Conservation (phyloP, 2,329 filamentous ascomycete genomes). For the Claviceps digitariae region DNA sequence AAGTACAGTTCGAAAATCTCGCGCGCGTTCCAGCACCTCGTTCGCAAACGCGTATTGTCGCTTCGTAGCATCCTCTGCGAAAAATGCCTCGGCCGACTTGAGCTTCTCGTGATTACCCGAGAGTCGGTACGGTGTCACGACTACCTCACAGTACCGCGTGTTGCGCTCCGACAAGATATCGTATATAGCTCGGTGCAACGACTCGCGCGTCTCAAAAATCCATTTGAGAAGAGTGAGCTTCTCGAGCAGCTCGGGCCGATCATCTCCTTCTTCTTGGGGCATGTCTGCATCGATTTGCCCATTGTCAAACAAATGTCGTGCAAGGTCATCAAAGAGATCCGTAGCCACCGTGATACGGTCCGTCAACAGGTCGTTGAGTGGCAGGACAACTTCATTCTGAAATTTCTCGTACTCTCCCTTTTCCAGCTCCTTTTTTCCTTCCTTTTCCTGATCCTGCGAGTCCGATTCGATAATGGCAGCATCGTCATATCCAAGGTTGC, state of each 20-base stretch:
- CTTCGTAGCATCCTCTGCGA: constrained; percentile 61
- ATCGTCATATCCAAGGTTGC: constrained; percentile 69
- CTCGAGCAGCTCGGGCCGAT: constrained; percentile 84
- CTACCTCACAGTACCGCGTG: constrained; percentile 71
- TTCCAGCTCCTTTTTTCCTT: constrained; percentile 55
- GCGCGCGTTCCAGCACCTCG: constrained; percentile 58
- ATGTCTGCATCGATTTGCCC: constrained; percentile 54
- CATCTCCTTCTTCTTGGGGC: constrained; percentile 88
- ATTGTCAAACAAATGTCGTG: constrained; percentile 58
- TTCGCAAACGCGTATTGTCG: constrained; percentile 58
- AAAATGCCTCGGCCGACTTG: constrained; percentile 67
- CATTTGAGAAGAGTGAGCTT: constrained; percentile 92
- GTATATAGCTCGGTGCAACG: constrained; percentile 71
- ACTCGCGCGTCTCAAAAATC: constrained; percentile 91
- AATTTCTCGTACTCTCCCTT: constrained; percentile 77
- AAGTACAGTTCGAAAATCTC: constrained; percentile 65
- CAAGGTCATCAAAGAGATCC: constrained; percentile 63
- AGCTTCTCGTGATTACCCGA: constrained; percentile 69
- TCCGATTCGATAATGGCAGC: constrained; percentile 71
- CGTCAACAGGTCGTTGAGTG: constrained; percentile 67
- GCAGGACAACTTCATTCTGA: constrained; percentile 69
- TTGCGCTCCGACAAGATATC: constrained; percentile 77
- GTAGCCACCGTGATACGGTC: constrained; percentile 62
- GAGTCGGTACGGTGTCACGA: constrained; percentile 65
- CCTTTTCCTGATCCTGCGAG: constrained; percentile 55